Percentiles rank a stretch among this genome's conserved stretches.
These are phyloP conservation scores for Mycosphaerella arachidis DNA, from an alignment of 2,329 filamentous ascomycete species.

Conservation along the genomic window DNA sequence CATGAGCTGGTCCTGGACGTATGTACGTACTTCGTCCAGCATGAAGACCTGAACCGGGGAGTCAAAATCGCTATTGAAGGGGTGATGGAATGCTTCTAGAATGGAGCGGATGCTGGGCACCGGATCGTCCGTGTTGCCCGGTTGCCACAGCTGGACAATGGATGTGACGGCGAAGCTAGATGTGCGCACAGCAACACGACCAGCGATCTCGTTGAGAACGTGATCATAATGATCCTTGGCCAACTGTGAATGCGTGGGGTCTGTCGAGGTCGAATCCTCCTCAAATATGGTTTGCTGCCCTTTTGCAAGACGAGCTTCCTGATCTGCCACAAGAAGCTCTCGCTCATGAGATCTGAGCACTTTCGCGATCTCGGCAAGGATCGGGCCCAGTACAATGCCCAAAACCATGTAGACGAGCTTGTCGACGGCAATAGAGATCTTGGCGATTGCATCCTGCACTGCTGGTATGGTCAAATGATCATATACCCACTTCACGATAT, in stretches of 20 bases:
- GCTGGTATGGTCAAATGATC: conserved; percentile 1
- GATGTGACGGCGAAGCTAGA: background rate
- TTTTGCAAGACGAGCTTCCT: conserved; percentile 66
- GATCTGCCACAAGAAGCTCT: conserved; percentile 42
- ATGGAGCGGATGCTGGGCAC: background rate
- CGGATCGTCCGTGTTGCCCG: background rate
- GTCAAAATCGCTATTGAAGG: background rate
- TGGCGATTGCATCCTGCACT: conserved; percentile 3
- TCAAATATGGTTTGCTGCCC: conserved; percentile 49
- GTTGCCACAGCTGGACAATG: background rate
- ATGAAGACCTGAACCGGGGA: background rate
- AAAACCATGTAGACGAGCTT: conserved; percentile 4
- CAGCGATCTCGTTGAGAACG: conserved; percentile 78
- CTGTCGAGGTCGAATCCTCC: conserved; percentile 64
- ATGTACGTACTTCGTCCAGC: background rate
- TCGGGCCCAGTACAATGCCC: conserved; percentile 65
- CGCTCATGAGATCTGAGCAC: background rate
- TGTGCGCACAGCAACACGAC: conserved; percentile 31
- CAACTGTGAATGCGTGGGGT: conserved; percentile 77
- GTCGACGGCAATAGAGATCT: conserved; percentile 2
- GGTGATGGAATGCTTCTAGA: background rate
- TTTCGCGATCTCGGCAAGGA: conserved; percentile 65
- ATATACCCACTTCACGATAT: conserved; percentile 56
- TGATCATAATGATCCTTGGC: conserved; percentile 87
- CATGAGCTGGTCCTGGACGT: background rate